These are phyloP conservation scores for Agarophyton chilense DNA, from an alignment of 23 red algal species.

Conservation along the genomic window DNA sequence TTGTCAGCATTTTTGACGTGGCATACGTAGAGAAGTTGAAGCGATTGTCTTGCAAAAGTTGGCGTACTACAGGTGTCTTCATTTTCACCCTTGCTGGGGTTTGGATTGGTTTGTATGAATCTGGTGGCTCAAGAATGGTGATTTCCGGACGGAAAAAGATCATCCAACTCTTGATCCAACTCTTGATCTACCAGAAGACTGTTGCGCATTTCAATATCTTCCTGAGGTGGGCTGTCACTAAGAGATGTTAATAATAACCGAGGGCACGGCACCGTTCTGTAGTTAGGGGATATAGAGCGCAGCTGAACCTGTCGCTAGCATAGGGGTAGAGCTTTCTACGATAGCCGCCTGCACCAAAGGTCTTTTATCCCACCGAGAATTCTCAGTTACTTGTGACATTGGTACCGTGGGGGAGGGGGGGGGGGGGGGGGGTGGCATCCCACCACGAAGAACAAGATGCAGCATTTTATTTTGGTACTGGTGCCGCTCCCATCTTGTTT, in stretches of 20 bases:
- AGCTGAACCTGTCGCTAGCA: slow-evolving; percentile 24
- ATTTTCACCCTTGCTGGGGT: slow-evolving; percentile 42
- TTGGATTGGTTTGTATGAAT: slow-evolving; percentile 62
- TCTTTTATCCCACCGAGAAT: slow-evolving; percentile 89
- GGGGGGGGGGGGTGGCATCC: slow-evolving; percentile 48
- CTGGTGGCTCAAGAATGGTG: slow-evolving; percentile 80
- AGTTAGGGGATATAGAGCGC: slow-evolving; percentile 47
- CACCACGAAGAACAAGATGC: slow-evolving; percentile 37
- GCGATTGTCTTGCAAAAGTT: too few species aligned
- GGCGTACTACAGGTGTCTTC: slow-evolving; percentile 31
- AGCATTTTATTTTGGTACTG: not conserved
- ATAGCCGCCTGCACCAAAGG: slow-evolving; percentile 22
- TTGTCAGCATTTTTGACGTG: too few species aligned
- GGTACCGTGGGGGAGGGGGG: slow-evolving; percentile 1
- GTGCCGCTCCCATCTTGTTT: slow-evolving; percentile 36
- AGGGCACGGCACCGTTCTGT: slow-evolving; percentile 18
- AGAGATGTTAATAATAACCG: slow-evolving; percentile 41
- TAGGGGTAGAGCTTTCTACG: not conserved
- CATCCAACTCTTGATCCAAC: slow-evolving; percentile 70
- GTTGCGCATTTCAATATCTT: slow-evolving; percentile 66
- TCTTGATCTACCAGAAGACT: slow-evolving; percentile 73
- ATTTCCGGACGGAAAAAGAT: slow-evolving; percentile 78
- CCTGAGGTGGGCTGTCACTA: slow-evolving; percentile 57
- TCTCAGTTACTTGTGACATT: slow-evolving; percentile 23
- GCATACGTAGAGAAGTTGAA: too few species aligned